Base-by-base conservation (phyloP, 2,329 filamentous ascomycete genomes). In the Cladosporium austrohemisphaericum region DNA sequence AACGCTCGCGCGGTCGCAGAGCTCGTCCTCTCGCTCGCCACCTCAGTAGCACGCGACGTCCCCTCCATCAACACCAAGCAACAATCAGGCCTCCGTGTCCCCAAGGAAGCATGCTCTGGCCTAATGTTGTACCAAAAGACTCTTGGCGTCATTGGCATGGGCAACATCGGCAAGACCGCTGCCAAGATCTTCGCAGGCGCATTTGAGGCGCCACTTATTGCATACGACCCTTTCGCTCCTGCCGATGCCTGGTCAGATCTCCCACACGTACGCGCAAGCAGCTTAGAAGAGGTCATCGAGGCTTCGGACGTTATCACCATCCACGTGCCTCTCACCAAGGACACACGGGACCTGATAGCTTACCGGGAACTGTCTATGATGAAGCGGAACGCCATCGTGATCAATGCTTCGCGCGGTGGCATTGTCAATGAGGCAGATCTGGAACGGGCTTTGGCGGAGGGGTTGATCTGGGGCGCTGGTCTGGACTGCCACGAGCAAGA, bases 21-120 rank as follows among this genome's bases (percentile, higher is more conserved):
- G 45, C 50, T 68, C n/a, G 54, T 61, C 1, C 26, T 69, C 1
- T 57, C 58, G 8, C 53, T 70, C 13, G 58, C 63, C 5, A 55
- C 66, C 10, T 56, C 55, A 1, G 54, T 67, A 2, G 55, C 62
- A 10, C 52, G 65, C 6, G 52, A 61, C 11, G 57, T 67, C 71
- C 51, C 66, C 68, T 0, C 65, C 2, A 55, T 57, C 28, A 31
- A 38, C 10, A 18, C 47, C 5, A 48, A 37, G 26, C 55, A 57
- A 18, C 22, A 44, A 5, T 43, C 49, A 3, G 66, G 66, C 2
- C 52, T 59, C 1, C 40, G 55, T 0, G 62, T 70, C 0, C 62
- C 61, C 10, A 75, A 74, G 54, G 70, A 73, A 48, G 65, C 60
- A 1, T 75, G 71, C 52, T 68, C 62, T 1, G 72, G 72, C 0